Evolutionary conservation across 768 basidiomycete species (phyloP), one percentile per base, ranked within the genome.

Genomic region (Lactarius sp.): DNA sequence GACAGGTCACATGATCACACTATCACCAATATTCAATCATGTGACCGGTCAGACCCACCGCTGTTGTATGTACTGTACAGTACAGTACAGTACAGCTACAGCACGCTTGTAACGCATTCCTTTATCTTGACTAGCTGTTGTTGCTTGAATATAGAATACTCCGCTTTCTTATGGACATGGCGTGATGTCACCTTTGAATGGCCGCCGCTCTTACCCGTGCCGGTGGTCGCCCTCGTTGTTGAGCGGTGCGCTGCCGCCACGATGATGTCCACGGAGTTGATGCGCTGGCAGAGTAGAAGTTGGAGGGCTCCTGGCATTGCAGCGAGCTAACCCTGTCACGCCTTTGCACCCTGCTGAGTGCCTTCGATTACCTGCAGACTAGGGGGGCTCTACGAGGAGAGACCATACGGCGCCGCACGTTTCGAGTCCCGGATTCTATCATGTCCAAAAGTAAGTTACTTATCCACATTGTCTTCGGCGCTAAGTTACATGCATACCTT

Each of bases 301-400:
- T 92, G 71, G 84, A 88, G 69, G 90, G 91, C 72, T 85, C 92
- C 65, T 93, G 90, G 8, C 12, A 22, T 16, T 13, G 22, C 5
- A 9, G n/a, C 6, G 27, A 18, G 42, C 42, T 44, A 44, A 44
- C 1, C 42, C 42, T 16, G 18, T 18, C 42, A 5, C 6, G 7
- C 18, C 16, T 44, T 44, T 6, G 42, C 6, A 44, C 16, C 42
- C 5, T 44, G 5, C 18, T 18, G 13, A 44, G 42, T 18, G 16
- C 1, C 39, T 41, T 41, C 7, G 39, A 12, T 42, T 6, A 16
- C 42, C 13, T 7, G 42, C 7, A 44, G 18, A 44, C 5, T 44
- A 3, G 27, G 42, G 16, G 16, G 42, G 16, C 39, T 0, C 13
- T 14, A 41, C 5, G 42, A 18, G 42, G 18, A 52, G 87, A 87